These are phyloP conservation scores for Pulveroboletus sp. DNA, from an alignment of 768 basidiomycete genomes.

Conservation along the genomic window DNA sequence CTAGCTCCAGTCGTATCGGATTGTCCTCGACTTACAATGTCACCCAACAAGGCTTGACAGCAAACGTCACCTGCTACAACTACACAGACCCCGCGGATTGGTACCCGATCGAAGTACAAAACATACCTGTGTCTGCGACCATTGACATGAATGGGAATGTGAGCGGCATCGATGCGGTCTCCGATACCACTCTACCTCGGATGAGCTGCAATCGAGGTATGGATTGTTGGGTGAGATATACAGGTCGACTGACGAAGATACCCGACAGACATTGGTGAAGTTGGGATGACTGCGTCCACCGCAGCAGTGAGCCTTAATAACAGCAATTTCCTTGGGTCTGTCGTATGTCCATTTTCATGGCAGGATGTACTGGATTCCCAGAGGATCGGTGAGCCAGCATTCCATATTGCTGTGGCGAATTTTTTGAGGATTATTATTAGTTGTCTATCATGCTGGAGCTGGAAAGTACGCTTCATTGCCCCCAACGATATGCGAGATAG, in stretches of 20 bases:
- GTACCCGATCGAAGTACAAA: background rate
- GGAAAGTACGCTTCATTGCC: constrained; percentile 1
- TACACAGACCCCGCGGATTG: background rate
- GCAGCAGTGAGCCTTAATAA: background rate
- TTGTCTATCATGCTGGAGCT: background rate
- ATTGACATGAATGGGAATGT: background rate
- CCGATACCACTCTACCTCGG: background rate
- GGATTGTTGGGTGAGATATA: background rate
- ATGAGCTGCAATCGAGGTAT: background rate
- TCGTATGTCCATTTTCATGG: too few species aligned
- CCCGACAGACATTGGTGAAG: background rate
- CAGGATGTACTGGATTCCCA: too few species aligned
- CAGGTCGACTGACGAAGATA: background rate
- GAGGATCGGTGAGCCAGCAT: background rate
- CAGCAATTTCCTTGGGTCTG: background rate
- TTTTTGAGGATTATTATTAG: background rate
- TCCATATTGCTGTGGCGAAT: background rate
- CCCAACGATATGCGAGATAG: constrained; percentile 5
- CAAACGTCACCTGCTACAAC: background rate
- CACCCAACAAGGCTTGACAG: background rate
- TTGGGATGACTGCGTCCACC: background rate
- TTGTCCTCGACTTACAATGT: background rate
- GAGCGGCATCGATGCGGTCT: background rate
- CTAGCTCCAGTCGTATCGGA: background rate
- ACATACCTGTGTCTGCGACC: background rate